Evolutionary conservation across 2,329 filamentous ascomycete species (phyloP).

Genomic region (Aspergillus sp.): DNA sequence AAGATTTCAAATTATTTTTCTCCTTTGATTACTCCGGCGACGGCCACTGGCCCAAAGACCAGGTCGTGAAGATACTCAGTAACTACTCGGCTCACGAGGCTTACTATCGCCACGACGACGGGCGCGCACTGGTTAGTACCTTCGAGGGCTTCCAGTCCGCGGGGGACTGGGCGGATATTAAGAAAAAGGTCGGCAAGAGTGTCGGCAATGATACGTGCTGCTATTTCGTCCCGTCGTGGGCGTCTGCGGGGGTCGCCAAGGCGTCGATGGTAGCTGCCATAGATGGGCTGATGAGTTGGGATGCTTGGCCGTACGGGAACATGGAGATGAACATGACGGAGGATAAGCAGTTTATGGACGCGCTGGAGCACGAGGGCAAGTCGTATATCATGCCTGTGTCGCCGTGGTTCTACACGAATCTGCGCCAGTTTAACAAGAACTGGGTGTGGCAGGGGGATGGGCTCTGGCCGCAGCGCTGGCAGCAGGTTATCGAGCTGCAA

Average conservation of each 20-base stretch:
- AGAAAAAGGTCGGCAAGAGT: slow-evolving; percentile 26
- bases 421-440: slow-evolving; percentile 59
- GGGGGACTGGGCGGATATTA: slow-evolving; percentile 48
- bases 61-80: slow-evolving; percentile 27
- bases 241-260: slow-evolving; percentile 28
- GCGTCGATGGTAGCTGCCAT: slow-evolving; percentile 22
- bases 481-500: slow-evolving; percentile 50
- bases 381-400: slow-evolving; percentile 56
- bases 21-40: slow-evolving; percentile 40
- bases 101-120: slow-evolving; percentile 28
- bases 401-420: slow-evolving; percentile 59
- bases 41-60: slow-evolving; percentile 30
- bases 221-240: slow-evolving; percentile 50
- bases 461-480: slow-evolving; percentile 62
- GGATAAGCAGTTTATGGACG: slow-evolving; percentile 43
- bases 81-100: slow-evolving; percentile 25
- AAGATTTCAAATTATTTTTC: slow-evolving; percentile 37
- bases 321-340: slow-evolving; percentile 36
- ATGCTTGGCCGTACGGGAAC: slow-evolving; percentile 43
- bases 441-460: slow-evolving; percentile 63
- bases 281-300: slow-evolving; percentile 45
- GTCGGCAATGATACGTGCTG: slow-evolving; percentile 18
- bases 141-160: slow-evolving; percentile 47
- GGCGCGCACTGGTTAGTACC: slow-evolving; percentile 41
- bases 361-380: slow-evolving; percentile 29